A percentile compares a stretch with the other conserved stretches of the same genome.
Conservation (phyloP, 1,139 yeast genomes). For the Saccharomyces hybrid region DNA sequence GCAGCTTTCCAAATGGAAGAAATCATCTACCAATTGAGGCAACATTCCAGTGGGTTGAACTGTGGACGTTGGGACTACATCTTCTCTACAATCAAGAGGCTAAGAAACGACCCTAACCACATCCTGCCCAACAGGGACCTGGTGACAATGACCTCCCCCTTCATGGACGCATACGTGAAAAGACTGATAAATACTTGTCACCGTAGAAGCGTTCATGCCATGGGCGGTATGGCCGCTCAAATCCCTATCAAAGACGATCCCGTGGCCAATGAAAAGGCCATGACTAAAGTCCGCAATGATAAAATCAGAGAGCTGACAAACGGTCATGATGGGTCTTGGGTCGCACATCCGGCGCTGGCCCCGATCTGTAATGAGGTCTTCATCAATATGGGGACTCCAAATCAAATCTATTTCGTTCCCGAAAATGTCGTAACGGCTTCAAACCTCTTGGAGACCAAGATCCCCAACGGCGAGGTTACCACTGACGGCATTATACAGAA, state of each 20-base stretch:
- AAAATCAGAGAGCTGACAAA: slow-evolving; percentile 65
- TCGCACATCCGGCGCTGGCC: slow-evolving; percentile 78
- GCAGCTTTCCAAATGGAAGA: slow-evolving; percentile 72
- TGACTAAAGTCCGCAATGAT: slow-evolving; percentile 60
- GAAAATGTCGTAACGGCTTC: slow-evolving; percentile 40
- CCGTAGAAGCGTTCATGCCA: slow-evolving; percentile 64
- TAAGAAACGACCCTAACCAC: slow-evolving; percentile 52
- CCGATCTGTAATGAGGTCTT: slow-evolving; percentile 65
- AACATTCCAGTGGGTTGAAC: slow-evolving; percentile 60
- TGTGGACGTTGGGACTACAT: slow-evolving; percentile 77
- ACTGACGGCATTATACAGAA: slow-evolving; percentile 63
- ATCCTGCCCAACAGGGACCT: slow-evolving; percentile 63
- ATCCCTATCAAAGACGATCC: slow-evolving; percentile 65
- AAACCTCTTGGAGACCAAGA: slow-evolving; percentile 59
- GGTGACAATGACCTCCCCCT: slow-evolving; percentile 72
- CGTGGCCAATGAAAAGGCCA: slow-evolving; percentile 50
- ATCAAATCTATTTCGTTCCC: slow-evolving; percentile 55
- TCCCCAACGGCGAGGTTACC: slow-evolving; percentile 53
- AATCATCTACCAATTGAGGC: slow-evolving; percentile 57
- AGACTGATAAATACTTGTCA: slow-evolving; percentile 62
- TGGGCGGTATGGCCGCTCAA: slow-evolving; percentile 86
- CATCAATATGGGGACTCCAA: slow-evolving; percentile 74
- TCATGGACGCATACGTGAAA: slow-evolving; percentile 65
- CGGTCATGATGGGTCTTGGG: slow-evolving; percentile 86
- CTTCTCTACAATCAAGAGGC: slow-evolving; percentile 57